Conservation (phyloP, 2,329 filamentous ascomycete species). For the Fusarium nelsonii region DNA sequence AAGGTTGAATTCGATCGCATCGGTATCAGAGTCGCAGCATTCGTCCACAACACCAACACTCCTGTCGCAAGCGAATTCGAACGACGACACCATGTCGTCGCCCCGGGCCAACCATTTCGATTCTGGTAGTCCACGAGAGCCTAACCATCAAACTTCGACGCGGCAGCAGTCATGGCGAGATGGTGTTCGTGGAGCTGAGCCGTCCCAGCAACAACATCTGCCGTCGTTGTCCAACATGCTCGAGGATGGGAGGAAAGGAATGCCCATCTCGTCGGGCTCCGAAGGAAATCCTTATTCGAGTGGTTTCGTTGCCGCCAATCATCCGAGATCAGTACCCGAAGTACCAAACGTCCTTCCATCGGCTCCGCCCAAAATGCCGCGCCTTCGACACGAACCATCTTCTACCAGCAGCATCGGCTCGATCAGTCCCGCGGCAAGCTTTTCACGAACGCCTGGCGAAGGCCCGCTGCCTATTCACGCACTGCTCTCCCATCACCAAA, state of each 20-base stretch:
- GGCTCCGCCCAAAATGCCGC: constrained; percentile 51
- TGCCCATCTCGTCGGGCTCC: constrained; percentile 34
- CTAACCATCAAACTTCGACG: constrained; percentile 46
- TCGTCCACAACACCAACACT: constrained; percentile 56
- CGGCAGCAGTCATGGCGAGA: constrained; percentile 49
- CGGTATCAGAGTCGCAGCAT: constrained; percentile 60
- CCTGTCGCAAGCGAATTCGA: constrained; percentile 52
- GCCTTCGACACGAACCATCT: constrained; percentile 61
- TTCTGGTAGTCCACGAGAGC: constrained; percentile 45
- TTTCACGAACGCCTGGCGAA: constrained; percentile 61
- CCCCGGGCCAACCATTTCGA: constrained; percentile 57
- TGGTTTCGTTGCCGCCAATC: constrained; percentile 50
- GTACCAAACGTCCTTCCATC: constrained; percentile 47
- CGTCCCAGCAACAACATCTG: constrained; percentile 53
- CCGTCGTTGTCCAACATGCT: constrained; percentile 64
- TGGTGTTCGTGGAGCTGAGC: constrained; percentile 37
- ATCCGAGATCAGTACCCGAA: constrained; percentile 49
- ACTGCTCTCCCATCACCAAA: constrained; percentile 60
- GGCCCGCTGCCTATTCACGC: constrained; percentile 67
- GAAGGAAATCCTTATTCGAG: constrained; percentile 44
- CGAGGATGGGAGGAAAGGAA: constrained; percentile 51
- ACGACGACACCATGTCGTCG: constrained; percentile 60
- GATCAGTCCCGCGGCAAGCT: constrained; percentile 53
- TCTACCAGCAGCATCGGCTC: constrained; percentile 60
- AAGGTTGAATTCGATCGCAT: constrained; percentile 62